phyloP scores from a whole-genome alignment of 768 basidiomycete species.

The Mycena leptocephala region DNA sequence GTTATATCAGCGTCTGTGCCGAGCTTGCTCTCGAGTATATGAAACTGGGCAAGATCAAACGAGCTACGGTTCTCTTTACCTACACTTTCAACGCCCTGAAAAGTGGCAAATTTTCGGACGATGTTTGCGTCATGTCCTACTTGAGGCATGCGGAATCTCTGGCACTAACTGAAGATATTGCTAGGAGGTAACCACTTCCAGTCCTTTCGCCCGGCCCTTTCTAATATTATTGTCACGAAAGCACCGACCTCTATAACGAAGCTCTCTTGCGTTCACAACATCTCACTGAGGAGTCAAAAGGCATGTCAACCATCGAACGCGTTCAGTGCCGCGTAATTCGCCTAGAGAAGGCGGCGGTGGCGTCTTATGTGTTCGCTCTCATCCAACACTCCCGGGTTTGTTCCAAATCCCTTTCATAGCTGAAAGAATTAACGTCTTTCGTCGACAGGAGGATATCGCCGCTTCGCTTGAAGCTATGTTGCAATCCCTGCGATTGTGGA shows the following conservation, averaged over 20 bases:
- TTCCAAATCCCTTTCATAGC: background rate
- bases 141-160: constrained; percentile 80
- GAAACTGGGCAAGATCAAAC: constrained; percentile 80
- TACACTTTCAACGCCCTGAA: constrained; percentile 66
- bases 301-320: constrained; percentile 67
- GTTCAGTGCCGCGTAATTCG: constrained; percentile 71
- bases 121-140: constrained; percentile 68
- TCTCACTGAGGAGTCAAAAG: constrained; percentile 62
- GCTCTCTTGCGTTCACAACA: constrained; percentile 65
- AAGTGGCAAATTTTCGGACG: constrained; percentile 63
- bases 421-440: background rate
- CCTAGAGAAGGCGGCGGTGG: constrained; percentile 82
- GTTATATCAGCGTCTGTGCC: constrained; percentile 74
- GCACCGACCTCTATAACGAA: constrained; percentile 72
- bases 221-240: constrained; percentile 39
- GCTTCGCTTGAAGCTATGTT: constrained; percentile 72
- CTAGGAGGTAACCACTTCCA: constrained; percentile 64
- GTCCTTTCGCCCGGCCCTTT: background rate
- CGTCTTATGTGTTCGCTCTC: constrained; percentile 76
- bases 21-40: constrained; percentile 88
- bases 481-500: constrained; percentile 86
- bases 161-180: constrained; percentile 71
- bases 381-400: constrained; percentile 80
- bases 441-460: constrained; percentile 71
- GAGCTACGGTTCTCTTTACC: constrained; percentile 78